These are phyloP conservation scores for Calonectria montana DNA, from an alignment of 2,329 filamentous ascomycete genomes.

Conservation along the genomic window DNA sequence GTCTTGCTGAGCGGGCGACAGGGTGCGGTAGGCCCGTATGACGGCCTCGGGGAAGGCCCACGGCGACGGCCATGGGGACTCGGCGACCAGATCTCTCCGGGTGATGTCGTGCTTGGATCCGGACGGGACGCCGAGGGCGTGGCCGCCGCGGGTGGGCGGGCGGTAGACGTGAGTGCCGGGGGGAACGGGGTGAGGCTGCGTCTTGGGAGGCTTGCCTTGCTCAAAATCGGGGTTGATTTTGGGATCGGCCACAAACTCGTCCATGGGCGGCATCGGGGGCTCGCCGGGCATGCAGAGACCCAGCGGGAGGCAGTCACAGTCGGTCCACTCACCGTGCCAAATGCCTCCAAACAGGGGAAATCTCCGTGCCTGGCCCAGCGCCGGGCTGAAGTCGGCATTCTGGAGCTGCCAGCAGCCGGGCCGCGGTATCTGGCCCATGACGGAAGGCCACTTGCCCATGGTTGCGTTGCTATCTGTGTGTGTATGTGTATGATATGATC, in stretches of 20 bases:
- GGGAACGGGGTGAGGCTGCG: not conserved
- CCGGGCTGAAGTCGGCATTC: not conserved
- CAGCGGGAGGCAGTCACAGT: conserved; percentile 10
- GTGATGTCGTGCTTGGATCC: no score
- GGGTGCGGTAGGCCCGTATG: not conserved
- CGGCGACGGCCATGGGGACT: not conserved
- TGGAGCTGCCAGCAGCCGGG: not conserved
- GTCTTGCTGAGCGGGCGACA: not conserved
- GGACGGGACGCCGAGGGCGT: no score
- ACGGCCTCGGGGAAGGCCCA: not conserved
- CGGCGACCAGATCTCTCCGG: no score
- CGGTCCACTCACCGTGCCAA: not conserved
- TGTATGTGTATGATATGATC: not conserved
- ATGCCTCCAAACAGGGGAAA: not conserved
- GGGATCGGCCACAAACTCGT: conserved; percentile 7
- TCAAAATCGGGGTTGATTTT: not conserved
- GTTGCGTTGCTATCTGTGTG: not conserved
- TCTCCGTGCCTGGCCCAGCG: not conserved
- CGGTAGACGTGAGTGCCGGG: not conserved
- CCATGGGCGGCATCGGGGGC: conserved; percentile 7
- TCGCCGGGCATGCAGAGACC: conserved; percentile 7
- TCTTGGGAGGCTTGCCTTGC: not conserved
- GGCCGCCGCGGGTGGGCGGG: no score
- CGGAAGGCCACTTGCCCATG: not conserved
- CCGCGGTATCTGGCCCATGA: not conserved